Percentiles rank a stretch among this genome's conserved stretches.
Evolutionary conservation across 176 grass and related monocot species (phyloP).

Genomic region (Avena atlantica): DNA sequence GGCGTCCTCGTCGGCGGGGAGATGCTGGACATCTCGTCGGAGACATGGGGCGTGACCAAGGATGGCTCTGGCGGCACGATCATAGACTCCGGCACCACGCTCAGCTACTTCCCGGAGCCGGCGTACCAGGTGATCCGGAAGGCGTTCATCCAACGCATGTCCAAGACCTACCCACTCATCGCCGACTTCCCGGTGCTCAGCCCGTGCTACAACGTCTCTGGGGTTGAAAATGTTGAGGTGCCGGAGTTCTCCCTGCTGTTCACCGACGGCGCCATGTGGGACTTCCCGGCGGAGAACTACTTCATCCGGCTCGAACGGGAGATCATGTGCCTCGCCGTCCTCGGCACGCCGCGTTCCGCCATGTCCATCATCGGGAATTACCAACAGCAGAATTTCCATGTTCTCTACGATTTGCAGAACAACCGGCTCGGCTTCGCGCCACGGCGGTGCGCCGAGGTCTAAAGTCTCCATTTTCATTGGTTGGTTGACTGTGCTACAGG

Average conservation of each 20-base stretch:
- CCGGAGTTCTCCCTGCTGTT: constrained; percentile 73
- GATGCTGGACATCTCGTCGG: constrained; percentile 42
- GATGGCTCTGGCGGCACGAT: constrained; percentile 85
- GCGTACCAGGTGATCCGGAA: constrained; percentile 70
- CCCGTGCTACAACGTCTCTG: constrained; percentile 93
- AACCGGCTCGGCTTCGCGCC: constrained; percentile 82
- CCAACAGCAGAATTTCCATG: constrained; percentile 97
- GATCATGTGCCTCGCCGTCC: constrained; percentile 77
- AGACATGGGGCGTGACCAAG: constrained; percentile 48
- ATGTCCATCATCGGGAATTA: constrained; percentile 90
- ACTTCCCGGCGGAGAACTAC: constrained; percentile 90
- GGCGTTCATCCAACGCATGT: constrained; percentile 64
- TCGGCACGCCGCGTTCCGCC: constrained; percentile 61
- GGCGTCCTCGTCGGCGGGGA: constrained; percentile 66
- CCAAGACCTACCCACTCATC: constrained; percentile 53
- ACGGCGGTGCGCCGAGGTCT: constrained; percentile 75
- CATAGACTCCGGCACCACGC: constrained; percentile 93
- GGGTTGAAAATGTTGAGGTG: constrained; percentile 62
- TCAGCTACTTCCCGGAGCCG: constrained; percentile 88
- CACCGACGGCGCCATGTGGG: constrained; percentile 78
- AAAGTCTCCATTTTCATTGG: constrained; percentile 32
- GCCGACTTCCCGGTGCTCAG: constrained; percentile 68
- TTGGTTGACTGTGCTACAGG: neutral
- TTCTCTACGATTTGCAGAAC: constrained; percentile 73
- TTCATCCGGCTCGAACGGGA: constrained; percentile 82